Evolutionary conservation across 495 filamentous ascomycete genomes (phyloP), one percentile per base, ranked within the genome.

Genomic region (Parachaetomium inaequale): DNA sequence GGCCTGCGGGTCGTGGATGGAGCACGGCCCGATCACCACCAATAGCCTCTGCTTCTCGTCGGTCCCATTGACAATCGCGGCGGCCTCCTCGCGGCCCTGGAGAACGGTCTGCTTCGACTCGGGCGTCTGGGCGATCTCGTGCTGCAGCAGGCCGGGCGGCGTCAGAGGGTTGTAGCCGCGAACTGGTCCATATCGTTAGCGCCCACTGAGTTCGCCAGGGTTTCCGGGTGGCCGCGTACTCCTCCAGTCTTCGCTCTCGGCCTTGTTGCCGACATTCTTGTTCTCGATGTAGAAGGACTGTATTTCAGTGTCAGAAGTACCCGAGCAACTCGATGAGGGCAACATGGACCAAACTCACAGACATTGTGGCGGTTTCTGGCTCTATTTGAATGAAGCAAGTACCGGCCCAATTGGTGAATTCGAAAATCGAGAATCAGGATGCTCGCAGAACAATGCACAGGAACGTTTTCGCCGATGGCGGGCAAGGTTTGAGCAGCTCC

Each of bases 21-120:
- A 96, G 82, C 95, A 99, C 4, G 95, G 95, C 0, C 95, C 95
- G 59, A 98, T 85, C 66, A 99, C 86, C 55, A 99, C 94, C 59
- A 99, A 80, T 12, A 99, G 82, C 34, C 94, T 85, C 55, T 87
- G 76, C 65, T 85, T 85, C 32, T 84, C 75, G 70, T 98, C 93
- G 51, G 75, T 87, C 58, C 88, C 90, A 51, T 93, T 87, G 61
- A 96, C 88, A 55, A 98, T 79, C 10, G 85, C 84, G 52, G 86
- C 89, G 40, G 91, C 85, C 73, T 96, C 93, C 28, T 90, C 83
- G 66, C 95, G 93, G 45, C 85, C 88, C 47, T 84, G 72, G 43
- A 94, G 76, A 15, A 98, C 95, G 29, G 93, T 95, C 63, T 82
- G 73, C 74, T 88, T 89, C 17, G 92, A 93, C 63, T 84, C 81